Percentiles rank a stretch among this genome's conserved stretches.
These are phyloP conservation scores for Aspergillus amoenus DNA, from an alignment of 2,329 filamentous ascomycete species.

Conservation along the genomic window DNA sequence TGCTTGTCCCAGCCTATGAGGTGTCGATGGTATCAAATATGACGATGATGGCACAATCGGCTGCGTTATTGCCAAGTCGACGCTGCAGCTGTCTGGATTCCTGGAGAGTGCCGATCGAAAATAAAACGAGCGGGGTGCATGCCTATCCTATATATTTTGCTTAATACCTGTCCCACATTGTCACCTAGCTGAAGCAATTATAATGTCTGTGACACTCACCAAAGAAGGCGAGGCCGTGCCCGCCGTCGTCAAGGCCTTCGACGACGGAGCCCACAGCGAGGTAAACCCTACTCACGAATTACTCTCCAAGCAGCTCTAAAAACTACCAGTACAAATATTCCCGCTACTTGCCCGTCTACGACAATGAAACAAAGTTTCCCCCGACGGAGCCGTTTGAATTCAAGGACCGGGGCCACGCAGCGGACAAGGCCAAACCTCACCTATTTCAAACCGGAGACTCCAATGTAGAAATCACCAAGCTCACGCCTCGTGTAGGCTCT, in stretches of 20 bases:
- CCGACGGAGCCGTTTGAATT: constrained; percentile 15
- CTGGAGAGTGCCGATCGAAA: not conserved
- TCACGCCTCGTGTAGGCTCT: constrained; percentile 43
- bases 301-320: not conserved
- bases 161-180: not conserved
- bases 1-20: not conserved
- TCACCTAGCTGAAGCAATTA: not conserved
- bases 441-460: constrained; percentile 1
- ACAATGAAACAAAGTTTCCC: constrained; percentile 1
- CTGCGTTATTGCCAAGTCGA: constrained; percentile 7
- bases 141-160: not conserved
- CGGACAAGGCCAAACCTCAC: constrained; percentile 39
- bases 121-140: not conserved
- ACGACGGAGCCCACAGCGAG: constrained; percentile 1
- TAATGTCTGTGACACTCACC: constrained; percentile 2
- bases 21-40: not conserved
- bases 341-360: constrained; percentile 5
- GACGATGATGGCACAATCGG: constrained; percentile 4
- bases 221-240: not conserved
- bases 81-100: not conserved
- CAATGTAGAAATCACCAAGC: constrained; percentile 9
- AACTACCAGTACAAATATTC: not conserved
- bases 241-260: constrained; percentile 1
- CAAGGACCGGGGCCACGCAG: constrained; percentile 37
- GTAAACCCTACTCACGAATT: not conserved